These are phyloP conservation scores for Caloboletus firmus DNA, from an alignment of 1,284 basidiomycete species.

Conservation along the genomic window DNA sequence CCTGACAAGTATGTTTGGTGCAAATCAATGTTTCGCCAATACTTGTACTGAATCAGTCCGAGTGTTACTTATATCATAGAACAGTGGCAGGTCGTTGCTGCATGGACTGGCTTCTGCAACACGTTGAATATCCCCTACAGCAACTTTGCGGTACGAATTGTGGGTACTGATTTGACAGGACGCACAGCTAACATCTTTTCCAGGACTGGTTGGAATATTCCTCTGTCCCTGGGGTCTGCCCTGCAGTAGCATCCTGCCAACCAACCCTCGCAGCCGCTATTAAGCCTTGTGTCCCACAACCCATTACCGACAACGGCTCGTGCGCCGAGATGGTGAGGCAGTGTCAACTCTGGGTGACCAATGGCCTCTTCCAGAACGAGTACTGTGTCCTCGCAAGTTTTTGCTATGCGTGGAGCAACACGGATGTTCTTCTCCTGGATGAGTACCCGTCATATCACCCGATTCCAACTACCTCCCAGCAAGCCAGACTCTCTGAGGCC, in stretches of 20 bases:
- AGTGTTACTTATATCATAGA: conserved; percentile 8
- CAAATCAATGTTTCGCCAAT: neutral
- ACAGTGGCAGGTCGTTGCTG: conserved; percentile 20
- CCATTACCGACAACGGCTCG: conserved; percentile 25
- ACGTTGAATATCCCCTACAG: conserved; percentile 19
- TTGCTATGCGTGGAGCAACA: conserved; percentile 26
- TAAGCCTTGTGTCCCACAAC: conserved; percentile 23
- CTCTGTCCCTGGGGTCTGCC: conserved; percentile 20
- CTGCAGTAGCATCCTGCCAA: conserved; percentile 6
- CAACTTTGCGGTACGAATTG: conserved; percentile 18
- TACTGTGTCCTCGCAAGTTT: conserved; percentile 27
- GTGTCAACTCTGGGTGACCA: conserved; percentile 16
- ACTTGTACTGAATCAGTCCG: neutral
- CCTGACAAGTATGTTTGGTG: conserved; percentile 12
- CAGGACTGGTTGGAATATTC: conserved; percentile 29
- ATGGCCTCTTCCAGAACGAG: conserved; percentile 27
- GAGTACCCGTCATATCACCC: conserved; percentile 10
- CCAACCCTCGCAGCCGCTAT: neutral
- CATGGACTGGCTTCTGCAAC: conserved; percentile 24
- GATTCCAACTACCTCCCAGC: conserved; percentile 10
- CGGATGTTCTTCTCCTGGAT: conserved; percentile 17
- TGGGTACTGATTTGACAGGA: neutral
- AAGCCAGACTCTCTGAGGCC: conserved; percentile 17
- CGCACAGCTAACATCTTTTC: neutral
- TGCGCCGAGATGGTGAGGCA: conserved; percentile 15